These are phyloP conservation scores for Irpex lacteus DNA, from an alignment of 1,284 basidiomycete genomes.

Conservation along the genomic window DNA sequence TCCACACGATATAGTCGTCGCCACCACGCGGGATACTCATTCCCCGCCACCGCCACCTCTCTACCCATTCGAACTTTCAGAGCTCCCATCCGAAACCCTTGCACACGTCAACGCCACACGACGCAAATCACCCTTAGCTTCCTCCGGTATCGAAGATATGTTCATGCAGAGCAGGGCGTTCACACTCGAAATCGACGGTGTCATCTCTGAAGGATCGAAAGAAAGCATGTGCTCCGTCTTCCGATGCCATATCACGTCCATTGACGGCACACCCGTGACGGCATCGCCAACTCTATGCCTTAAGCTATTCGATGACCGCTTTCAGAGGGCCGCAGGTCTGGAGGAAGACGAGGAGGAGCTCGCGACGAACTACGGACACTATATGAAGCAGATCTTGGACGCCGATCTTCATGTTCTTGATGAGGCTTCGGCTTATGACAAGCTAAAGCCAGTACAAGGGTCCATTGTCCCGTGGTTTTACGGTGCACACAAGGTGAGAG, in stretches of 20 bases:
- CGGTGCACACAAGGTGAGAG: constrained; percentile 4
- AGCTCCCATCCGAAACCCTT: background rate
- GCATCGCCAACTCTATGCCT: background rate
- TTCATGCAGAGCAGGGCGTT: constrained; percentile 5
- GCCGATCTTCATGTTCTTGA: constrained; percentile 2
- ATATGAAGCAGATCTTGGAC: background rate
- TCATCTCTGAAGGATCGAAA: background rate
- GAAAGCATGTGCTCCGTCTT: background rate
- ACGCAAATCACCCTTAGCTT: background rate
- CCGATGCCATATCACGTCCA: background rate
- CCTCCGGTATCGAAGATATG: background rate
- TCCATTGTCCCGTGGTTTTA: constrained; percentile 8
- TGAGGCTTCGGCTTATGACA: constrained; percentile 5
- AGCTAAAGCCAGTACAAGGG: constrained; percentile 4
- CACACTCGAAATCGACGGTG: background rate
- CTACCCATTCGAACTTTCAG: background rate
- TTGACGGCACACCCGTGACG: constrained; percentile 1
- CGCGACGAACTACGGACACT: background rate
- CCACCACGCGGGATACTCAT: background rate
- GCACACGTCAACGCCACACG: background rate
- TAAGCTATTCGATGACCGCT: constrained; percentile 6
- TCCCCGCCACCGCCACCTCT: background rate
- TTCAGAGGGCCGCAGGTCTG: background rate
- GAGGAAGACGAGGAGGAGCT: background rate
- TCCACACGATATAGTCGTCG: background rate